These are phyloP conservation scores for Calocybe cyanea DNA, from an alignment of 768 basidiomycete species.

Conservation along the genomic window DNA sequence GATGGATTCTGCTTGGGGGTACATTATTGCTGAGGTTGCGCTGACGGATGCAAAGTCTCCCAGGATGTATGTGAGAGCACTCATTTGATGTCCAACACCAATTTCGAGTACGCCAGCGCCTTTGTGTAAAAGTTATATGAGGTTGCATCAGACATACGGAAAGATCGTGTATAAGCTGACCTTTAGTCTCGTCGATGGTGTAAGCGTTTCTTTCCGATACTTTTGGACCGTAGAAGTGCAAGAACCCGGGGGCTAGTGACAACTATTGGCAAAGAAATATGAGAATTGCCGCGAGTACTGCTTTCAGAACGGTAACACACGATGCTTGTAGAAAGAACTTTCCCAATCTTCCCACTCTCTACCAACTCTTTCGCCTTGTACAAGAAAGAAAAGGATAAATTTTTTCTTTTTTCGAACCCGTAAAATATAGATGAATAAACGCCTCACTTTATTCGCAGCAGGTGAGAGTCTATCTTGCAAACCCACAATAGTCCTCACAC, in stretches of 20 bases:
- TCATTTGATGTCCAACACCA: slow-evolving; percentile 25
- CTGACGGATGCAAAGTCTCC: slow-evolving; percentile 28
- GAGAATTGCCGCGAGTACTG: too few relatives aligned
- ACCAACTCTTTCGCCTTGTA: slow-evolving; percentile 29
- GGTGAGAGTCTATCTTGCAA: slow-evolving; percentile 28
- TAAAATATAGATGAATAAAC: too few relatives aligned
- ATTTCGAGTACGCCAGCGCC: slow-evolving; percentile 22
- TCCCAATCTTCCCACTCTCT: slow-evolving; percentile 26
- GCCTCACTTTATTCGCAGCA: slow-evolving; percentile 25
- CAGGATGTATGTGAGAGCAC: slow-evolving; percentile 24
- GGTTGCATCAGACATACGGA: too few relatives aligned
- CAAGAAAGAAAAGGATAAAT: not conserved
- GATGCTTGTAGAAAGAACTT: slow-evolving; percentile 24
- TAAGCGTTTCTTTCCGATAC: too few relatives aligned
- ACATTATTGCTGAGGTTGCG: slow-evolving; percentile 21
- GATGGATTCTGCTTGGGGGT: slow-evolving; percentile 23
- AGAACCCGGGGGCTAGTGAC: too few relatives aligned
- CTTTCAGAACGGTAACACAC: slow-evolving; percentile 12
- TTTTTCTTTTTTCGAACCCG: too few relatives aligned
- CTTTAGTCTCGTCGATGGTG: not conserved
- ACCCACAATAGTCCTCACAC: slow-evolving; percentile 30
- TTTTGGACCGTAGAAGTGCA: too few relatives aligned
- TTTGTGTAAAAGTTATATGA: too few relatives aligned
- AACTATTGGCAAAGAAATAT: too few relatives aligned
- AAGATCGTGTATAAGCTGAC: not conserved